phyloP scores from a whole-genome alignment of 352 stramenopile species.

The Globisporangium apiculatum region DNA sequence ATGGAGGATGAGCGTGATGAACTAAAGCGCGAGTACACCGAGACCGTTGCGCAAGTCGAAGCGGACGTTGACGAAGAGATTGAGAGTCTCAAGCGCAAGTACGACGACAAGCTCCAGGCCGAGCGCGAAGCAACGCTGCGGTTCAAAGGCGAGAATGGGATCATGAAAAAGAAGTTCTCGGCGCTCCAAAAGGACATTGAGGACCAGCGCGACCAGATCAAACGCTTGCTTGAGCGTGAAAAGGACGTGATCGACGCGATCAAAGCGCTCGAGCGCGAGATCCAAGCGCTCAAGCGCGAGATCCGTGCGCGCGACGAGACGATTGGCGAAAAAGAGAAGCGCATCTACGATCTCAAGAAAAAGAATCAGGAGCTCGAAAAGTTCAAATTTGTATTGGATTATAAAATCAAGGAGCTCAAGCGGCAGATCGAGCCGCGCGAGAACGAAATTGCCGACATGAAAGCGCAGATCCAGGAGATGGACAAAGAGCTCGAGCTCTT shows the following conservation, averaged over 20 bases:
- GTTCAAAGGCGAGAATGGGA: conserved; percentile 93
- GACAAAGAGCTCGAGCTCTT: conserved; percentile 92
- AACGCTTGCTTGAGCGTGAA: conserved; percentile 84
- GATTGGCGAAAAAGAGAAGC: conserved; percentile 95
- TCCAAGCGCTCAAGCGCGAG: conserved; percentile 89
- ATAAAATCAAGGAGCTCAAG: conserved; percentile 97
- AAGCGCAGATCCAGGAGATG: conserved; percentile 95
- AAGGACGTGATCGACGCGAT: conserved; percentile 92
- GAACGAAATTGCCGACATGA: conserved; percentile 92
- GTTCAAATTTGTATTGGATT: conserved; percentile 96
- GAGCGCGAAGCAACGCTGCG: conserved; percentile 90
- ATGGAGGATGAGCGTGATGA: conserved; percentile 87
- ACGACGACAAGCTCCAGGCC: conserved; percentile 88
- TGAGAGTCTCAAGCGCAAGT: conserved; percentile 86
- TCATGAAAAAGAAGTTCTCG: conserved; percentile 96
- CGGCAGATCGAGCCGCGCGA: conserved; percentile 95
- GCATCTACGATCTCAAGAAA: conserved; percentile 96
- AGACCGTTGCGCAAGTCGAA: conserved; percentile 80
- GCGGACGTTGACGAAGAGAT: conserved; percentile 93
- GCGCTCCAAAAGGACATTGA: conserved; percentile 93
- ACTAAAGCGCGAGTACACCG: conserved; percentile 64
- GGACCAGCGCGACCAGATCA: conserved; percentile 93
- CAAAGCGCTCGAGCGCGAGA: conserved; percentile 89
- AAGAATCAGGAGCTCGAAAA: conserved; percentile 97
- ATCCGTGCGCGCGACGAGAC: conserved; percentile 91